Evolutionary conservation across 306 rosid species (phyloP), one percentile per base, ranked within the genome.

Genomic region (Castanea crenata): DNA sequence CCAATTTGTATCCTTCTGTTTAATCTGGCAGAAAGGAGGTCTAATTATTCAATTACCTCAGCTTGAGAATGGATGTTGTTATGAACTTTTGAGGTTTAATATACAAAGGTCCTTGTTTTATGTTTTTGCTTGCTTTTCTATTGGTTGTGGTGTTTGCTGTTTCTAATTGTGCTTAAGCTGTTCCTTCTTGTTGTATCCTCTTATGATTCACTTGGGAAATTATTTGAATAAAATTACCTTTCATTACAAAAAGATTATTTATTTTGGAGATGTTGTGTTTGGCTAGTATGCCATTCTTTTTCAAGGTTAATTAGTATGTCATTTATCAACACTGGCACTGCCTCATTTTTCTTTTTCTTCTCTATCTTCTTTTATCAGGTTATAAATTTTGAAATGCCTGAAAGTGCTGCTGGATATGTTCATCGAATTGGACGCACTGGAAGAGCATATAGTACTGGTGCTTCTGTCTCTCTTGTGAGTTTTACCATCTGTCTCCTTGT

Each of bases 351-450:
- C 61, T 72, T 69, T 3, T 41, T 41, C 46, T 41, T 41, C 3
- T 41, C 8, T 8, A 41, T 49, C 54, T 84, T 49, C 62, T 55
- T 55, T 78, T 56, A 80, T 65, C 92, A 94, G 99, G 99, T 95
- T 78, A 81, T 95, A 81, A 95, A 93, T 88, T 86, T 93, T 65
- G 98, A 95, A 78, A 90, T 95, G 98, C 97, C 99, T 64, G 85
- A 18, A 71, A 91, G 83, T 88, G 87, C 83, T 78, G 88, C 84
- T 31, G 98, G 98, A 72, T 95, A 95, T 75, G 86, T 95, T 18
- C 98, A 95, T 81, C 89, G 98, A 64, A 91, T 95, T 78, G 99
- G 99, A 63, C 98, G 99, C 73, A 95, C 99, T 29, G 99, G 99
- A 85, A 89, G 99, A 88, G 99, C 97, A 74, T 88, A 86, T 69